Evolutionary conservation across 2,329 filamentous ascomycete species (phyloP).

Genomic region (Rhexocercosporidium sp.): DNA sequence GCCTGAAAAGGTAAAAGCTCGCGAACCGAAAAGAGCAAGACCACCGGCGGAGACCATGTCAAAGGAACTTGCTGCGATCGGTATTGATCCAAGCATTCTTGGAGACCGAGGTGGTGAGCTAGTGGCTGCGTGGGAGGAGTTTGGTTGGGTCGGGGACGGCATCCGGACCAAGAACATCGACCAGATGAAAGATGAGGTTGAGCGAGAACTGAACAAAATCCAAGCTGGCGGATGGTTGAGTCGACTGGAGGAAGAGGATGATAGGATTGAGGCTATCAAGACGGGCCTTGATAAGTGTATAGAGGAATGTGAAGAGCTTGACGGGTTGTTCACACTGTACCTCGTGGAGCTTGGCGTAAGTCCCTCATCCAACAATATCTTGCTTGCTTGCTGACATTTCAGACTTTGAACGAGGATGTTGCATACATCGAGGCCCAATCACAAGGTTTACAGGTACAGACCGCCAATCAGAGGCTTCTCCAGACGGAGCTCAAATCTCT

Average conservation of each 20-base stretch:
- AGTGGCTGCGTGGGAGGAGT: constrained; percentile 80
- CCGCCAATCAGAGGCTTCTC: constrained; percentile 93
- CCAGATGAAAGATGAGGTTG: constrained; percentile 80
- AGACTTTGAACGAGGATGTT: constrained; percentile 95
- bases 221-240: constrained; percentile 93
- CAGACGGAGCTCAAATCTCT: constrained; percentile 85
- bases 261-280: constrained; percentile 85
- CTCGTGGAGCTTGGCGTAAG: constrained; percentile 90
- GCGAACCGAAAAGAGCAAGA: constrained; percentile 39
- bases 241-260: constrained; percentile 84
- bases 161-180: constrained; percentile 78
- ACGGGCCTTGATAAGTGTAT: constrained; percentile 88
- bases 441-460: constrained; percentile 95
- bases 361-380: constrained; percentile 20
- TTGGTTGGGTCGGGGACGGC: constrained; percentile 84
- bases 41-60: constrained; percentile 41
- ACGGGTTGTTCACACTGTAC: constrained; percentile 92
- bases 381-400: constrained; percentile 35
- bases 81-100: constrained; percentile 77
- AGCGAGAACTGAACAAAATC: constrained; percentile 85
- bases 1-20: constrained; percentile 37
- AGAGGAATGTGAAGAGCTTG: constrained; percentile 92
- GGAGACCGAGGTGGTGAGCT: constrained; percentile 81
- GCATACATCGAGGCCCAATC: constrained; percentile 97
- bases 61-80: constrained; percentile 55